Evolutionary conservation across 805 yeast genomes (phyloP), one percentile per base, ranked within the genome.

Genomic region (Ogataea neopini): DNA sequence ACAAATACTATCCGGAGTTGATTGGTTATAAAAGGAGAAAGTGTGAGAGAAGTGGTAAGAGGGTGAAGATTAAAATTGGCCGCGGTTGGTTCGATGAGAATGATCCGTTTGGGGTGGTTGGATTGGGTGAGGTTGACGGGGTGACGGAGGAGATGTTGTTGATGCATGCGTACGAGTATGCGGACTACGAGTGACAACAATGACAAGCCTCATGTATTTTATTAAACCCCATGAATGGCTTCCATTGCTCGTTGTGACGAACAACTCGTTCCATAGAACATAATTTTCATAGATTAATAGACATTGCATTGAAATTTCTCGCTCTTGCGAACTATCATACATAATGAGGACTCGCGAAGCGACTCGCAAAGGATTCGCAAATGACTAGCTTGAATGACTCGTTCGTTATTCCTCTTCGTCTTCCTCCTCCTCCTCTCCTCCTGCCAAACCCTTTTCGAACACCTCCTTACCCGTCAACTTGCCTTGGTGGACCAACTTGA

Each of bases 391-490:
- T 22, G 25, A 22, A 22, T 22, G 25, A 22, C 11, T 19, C 37
- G 37, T 23, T 34, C 23, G 37, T 34, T n/a, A 20, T 10, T 19
- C 49, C 17, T 43, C 55, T 20, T 40, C 52, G 20, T 50, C 57
- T 19, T 71, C 83, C 29, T 79, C 84, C 44, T 76, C 83, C 36
- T 80, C 91, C 18, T 71, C 83, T 23, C 79, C 84, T 43, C 83
- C 84, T 35, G 86, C 96, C 57, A 94, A 76, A 38, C 98, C 98
- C 60, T 77, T 77, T 62, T 90, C 98, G 62, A 92, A 92, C 50
- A 94, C 86, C 68, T 89, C 92, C 58, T 81, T 78, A 19, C 99
- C 99, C 0, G 96, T 84, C 60, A 90, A 68, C 66, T 83, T 86
- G 6, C 94, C 95, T 37, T 75, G 76, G 61, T 86, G 92, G 60